Percentiles rank a stretch among this genome's conserved stretches.
Evolutionary conservation across 148 eudicot genomes (phyloP).

Genomic region (Amaranthus cruentus): DNA sequence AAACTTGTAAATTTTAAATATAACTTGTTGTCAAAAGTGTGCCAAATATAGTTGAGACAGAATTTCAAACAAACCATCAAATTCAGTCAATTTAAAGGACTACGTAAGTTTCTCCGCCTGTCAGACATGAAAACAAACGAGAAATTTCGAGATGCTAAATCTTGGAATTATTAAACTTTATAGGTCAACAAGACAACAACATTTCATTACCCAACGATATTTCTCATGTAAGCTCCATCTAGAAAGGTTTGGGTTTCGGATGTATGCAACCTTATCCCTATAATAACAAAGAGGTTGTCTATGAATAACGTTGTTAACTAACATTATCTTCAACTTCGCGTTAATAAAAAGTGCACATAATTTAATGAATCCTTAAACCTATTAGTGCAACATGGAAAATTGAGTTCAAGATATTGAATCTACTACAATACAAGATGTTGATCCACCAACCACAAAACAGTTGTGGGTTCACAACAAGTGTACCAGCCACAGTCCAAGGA

Average conservation of each 20-base stretch:
- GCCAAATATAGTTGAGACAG: background rate
- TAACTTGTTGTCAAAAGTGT: background rate
- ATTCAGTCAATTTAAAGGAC: background rate
- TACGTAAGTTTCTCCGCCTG: too few relatives aligned
- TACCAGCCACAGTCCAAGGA: background rate
- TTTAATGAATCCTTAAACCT: too few relatives aligned
- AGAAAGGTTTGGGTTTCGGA: too few relatives aligned
- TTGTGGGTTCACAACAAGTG: too few relatives aligned
- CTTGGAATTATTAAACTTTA: background rate
- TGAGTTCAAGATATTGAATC: background rate
- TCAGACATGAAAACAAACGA: too few relatives aligned
- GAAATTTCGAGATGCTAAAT: background rate
- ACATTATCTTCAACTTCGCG: too few relatives aligned
- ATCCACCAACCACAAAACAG: background rate
- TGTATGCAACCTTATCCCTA: too few relatives aligned
- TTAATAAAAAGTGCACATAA: too few relatives aligned
- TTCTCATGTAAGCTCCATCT: too few relatives aligned
- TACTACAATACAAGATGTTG: background rate
- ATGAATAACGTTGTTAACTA: too few relatives aligned
- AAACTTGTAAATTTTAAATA: background rate
- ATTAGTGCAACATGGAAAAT: background rate
- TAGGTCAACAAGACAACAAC: background rate
- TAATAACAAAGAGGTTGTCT: too few relatives aligned
- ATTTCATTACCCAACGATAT: too few relatives aligned
- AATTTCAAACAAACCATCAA: background rate